Evolutionary conservation across 441 rosid genomes (phyloP).

Genomic region (Metrosideros polymorpha): DNA sequence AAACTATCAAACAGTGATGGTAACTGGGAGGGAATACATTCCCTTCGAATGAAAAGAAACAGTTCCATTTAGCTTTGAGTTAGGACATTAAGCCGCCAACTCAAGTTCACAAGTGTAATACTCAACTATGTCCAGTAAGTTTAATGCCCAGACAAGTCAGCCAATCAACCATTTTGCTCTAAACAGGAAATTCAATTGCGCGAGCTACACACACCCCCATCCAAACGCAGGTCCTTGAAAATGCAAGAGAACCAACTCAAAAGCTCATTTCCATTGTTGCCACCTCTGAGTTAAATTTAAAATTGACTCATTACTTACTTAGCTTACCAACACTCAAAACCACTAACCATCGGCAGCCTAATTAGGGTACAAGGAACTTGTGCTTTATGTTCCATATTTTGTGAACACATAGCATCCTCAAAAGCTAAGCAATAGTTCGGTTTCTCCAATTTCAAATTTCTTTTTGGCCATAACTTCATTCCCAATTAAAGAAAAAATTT

Average conservation of each 20-base stretch:
- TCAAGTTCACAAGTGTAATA: not conserved
- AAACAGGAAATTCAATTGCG: not conserved
- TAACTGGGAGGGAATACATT: not conserved
- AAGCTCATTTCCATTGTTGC: too few relatives aligned
- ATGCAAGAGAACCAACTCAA: not conserved
- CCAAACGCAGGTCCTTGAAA: not conserved
- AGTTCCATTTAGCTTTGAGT: not conserved
- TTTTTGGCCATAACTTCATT: not conserved
- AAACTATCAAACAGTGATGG: not conserved
- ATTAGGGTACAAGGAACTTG: not conserved
- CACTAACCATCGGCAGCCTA: not conserved
- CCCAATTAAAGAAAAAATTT: not conserved
- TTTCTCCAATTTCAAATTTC: not conserved
- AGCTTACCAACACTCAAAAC: not conserved
- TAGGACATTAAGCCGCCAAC: not conserved
- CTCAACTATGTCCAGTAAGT: not conserved
- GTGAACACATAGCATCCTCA: not conserved
- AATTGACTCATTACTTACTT: not conserved
- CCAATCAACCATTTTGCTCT: not conserved
- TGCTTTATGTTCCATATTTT: not conserved
- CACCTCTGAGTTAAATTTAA: too few relatives aligned
- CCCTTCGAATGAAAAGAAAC: not conserved
- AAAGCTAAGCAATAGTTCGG: not conserved
- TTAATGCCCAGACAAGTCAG: not conserved
- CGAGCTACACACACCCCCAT: not conserved